A percentile compares a stretch with the other conserved stretches of the same genome.
phyloP scores from a whole-genome alignment of 495 filamentous ascomycete species.

The Neurospora sp. region DNA sequence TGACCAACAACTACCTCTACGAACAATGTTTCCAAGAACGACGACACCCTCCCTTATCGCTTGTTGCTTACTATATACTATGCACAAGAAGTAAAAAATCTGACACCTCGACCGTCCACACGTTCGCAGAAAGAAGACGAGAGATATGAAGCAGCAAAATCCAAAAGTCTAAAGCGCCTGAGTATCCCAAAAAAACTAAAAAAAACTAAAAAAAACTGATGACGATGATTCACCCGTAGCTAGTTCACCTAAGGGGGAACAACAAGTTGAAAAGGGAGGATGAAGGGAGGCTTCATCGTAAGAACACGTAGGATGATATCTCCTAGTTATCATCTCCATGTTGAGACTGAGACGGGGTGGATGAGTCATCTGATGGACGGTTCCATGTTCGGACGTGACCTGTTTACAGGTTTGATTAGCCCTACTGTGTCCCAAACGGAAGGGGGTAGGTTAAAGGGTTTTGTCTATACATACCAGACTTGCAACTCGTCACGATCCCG shows the following conservation, averaged over 20 bases:
- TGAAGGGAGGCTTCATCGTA: too few relatives aligned
- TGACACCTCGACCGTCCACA: not conserved
- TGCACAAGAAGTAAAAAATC: not conserved
- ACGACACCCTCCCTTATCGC: not conserved
- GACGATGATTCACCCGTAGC: not conserved
- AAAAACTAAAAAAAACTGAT: not conserved
- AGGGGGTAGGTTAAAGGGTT: not conserved
- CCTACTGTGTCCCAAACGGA: not conserved
- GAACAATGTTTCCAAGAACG: not conserved
- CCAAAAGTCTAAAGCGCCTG: not conserved
- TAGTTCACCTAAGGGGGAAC: not conserved
- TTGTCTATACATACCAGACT: slow-evolving; percentile 51
- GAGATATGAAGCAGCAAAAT: not conserved
- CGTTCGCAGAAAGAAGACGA: not conserved
- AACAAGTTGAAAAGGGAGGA: too few relatives aligned
- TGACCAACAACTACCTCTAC: not conserved
- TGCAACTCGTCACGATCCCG: slow-evolving; percentile 83
- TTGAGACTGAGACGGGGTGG: not conserved
- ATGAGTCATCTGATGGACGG: slow-evolving; percentile 44
- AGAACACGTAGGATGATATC: not conserved
- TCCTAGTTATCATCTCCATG: not conserved
- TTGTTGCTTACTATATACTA: not conserved
- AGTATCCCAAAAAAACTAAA: not conserved
- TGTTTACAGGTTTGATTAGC: slow-evolving; percentile 21
- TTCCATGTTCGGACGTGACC: slow-evolving; percentile 87